A percentile compares a stretch with the other conserved stretches of the same genome.
Evolutionary conservation across 805 yeast species (phyloP).

Genomic region (Metschnikowia lochheadii): DNA sequence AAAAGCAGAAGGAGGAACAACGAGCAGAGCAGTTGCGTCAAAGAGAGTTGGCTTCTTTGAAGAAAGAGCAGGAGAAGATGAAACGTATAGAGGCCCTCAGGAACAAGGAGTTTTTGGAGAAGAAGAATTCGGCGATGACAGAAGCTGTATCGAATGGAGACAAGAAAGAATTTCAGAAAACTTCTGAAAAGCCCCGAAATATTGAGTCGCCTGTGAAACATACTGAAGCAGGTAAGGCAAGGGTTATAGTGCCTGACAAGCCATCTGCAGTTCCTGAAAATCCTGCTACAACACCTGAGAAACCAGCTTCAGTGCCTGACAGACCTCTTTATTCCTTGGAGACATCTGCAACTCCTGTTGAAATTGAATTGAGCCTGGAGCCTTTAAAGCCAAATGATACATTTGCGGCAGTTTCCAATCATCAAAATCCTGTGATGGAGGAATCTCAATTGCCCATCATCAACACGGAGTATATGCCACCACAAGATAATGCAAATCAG

Average conservation of each 20-base stretch:
- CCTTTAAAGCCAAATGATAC: not conserved
- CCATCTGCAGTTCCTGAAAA: not conserved
- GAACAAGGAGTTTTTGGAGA: conserved; percentile 14
- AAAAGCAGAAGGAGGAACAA: conserved; percentile 30
- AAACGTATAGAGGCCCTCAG: conserved; percentile 35
- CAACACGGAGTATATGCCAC: not conserved
- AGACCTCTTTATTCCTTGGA: not conserved
- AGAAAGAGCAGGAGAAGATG: conserved; percentile 48
- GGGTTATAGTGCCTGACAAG: not conserved
- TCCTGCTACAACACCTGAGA: not conserved
- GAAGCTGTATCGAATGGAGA: conserved; percentile 9
- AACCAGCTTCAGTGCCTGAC: not conserved
- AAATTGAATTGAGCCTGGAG: not conserved
- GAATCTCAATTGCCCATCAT: not conserved
- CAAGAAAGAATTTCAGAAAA: conserved; percentile 5
- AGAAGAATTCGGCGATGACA: conserved; percentile 23
- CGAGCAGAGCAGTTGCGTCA: conserved; percentile 36
- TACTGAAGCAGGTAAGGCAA: not conserved
- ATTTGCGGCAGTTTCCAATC: not conserved
- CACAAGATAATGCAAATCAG: not conserved
- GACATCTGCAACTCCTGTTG: not conserved
- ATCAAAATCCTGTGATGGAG: not conserved
- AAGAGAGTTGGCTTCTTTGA: conserved; percentile 36
- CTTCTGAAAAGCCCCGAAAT: not conserved
- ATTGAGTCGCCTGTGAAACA: not conserved